A percentile compares a stretch with the other conserved stretches of the same genome.
These are phyloP conservation scores for Byssochlamys sp. DNA, from an alignment of 2,329 filamentous ascomycete genomes.

Conservation along the genomic window DNA sequence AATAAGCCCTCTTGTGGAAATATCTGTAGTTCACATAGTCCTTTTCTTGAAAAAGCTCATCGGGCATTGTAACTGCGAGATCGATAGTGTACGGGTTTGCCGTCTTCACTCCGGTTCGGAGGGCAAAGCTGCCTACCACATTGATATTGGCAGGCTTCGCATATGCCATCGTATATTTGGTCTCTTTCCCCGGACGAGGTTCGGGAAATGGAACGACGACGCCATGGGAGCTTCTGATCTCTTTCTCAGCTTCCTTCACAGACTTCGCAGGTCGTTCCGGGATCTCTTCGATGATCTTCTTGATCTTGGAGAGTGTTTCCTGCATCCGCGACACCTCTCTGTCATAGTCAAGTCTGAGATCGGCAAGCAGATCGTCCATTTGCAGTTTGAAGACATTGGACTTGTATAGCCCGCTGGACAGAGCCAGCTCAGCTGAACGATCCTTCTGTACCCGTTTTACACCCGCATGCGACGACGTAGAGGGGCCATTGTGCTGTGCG, in stretches of 20 bases:
- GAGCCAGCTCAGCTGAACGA: conserved; percentile 25
- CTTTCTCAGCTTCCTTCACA: conserved; percentile 57
- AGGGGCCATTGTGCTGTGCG: conserved; percentile 9
- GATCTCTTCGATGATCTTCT: conserved; percentile 48
- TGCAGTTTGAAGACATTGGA: conserved; percentile 60
- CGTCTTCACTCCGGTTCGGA: conserved; percentile 61
- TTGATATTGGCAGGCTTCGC: conserved; percentile 68
- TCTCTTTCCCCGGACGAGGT: conserved; percentile 65
- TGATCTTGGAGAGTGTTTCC: conserved; percentile 45
- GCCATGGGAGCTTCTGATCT: conserved; percentile 56
- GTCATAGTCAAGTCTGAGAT: conserved; percentile 50
- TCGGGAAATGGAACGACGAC: conserved; percentile 74
- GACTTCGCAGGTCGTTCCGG: conserved; percentile 41
- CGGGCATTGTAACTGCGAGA: conserved; percentile 78
- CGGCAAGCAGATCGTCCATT: conserved; percentile 52
- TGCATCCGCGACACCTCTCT: conserved; percentile 47
- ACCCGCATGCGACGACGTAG: conserved; percentile 12
- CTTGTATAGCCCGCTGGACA: conserved; percentile 49
- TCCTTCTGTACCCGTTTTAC: conserved; percentile 14
- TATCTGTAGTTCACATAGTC: conserved; percentile 89
- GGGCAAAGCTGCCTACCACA: conserved; percentile 76
- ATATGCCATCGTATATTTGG: conserved; percentile 73
- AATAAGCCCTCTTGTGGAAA: conserved; percentile 90
- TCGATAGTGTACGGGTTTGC: conserved; percentile 54
- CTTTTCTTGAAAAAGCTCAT: conserved; percentile 75